phyloP scores from a whole-genome alignment of 2,329 filamentous ascomycete species.

The Talaromyces piceae region DNA sequence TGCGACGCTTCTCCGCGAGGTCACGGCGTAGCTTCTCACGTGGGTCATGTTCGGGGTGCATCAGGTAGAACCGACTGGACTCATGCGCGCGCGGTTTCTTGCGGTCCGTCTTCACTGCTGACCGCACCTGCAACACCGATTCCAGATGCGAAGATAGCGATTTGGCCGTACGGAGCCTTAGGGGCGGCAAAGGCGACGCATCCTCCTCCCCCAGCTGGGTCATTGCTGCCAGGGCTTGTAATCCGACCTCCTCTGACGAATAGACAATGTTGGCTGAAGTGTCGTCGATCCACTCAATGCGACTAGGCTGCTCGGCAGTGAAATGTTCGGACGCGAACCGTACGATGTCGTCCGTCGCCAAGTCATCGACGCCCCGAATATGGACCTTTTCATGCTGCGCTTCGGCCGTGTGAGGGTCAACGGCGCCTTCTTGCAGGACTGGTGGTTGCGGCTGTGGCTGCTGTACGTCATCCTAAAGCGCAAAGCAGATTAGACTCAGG shows the following conservation, averaged over 20 bases:
- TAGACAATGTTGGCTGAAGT: conserved; percentile 83
- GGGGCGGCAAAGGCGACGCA: conserved; percentile 44
- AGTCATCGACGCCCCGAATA: conserved; percentile 70
- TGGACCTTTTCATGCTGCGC: conserved; percentile 60
- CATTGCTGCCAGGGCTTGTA: conserved; percentile 47
- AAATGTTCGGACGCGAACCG: conserved; percentile 66
- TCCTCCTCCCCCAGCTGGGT: conserved; percentile 33
- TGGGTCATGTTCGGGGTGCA: conserved; percentile 83
- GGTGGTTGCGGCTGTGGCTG: conserved; percentile 10
- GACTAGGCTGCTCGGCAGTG: conserved; percentile 46
- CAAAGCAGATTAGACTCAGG: background rate
- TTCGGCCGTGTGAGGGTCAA: conserved; percentile 26
- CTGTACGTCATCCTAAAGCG: conserved; percentile 19
- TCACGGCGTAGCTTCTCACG: conserved; percentile 60
- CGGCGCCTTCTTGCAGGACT: conserved; percentile 15
- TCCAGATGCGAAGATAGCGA: conserved; percentile 61
- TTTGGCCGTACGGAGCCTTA: conserved; percentile 65
- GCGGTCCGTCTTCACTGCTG: conserved; percentile 66
- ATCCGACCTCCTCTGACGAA: conserved; percentile 46
- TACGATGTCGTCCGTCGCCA: conserved; percentile 74
- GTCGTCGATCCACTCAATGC: conserved; percentile 93
- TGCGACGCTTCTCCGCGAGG: conserved; percentile 37
- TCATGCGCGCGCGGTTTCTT: conserved; percentile 73
- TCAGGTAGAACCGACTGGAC: conserved; percentile 82
- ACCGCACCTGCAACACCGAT: conserved; percentile 61